Evolutionary conservation across 345 rosid genomes (phyloP).

Genomic region (Mallotus nudiflorus): DNA sequence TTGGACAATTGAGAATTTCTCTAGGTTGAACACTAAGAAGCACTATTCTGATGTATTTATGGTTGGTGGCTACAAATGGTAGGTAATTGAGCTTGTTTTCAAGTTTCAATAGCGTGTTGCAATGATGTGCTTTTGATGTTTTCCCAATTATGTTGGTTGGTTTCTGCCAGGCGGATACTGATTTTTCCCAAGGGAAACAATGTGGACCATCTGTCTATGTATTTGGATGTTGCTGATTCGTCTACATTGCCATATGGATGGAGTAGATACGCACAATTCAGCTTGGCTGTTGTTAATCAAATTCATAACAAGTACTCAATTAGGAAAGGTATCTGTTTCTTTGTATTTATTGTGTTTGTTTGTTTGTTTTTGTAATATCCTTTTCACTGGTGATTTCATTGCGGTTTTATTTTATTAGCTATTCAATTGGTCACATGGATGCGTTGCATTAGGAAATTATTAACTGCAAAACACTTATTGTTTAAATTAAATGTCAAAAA

Average conservation of each 20-base stretch:
- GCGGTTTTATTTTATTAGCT: neutral
- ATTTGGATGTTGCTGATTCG: constrained; percentile 93
- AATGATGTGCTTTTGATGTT: neutral
- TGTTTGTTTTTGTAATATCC: neutral
- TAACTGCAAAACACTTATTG: neutral
- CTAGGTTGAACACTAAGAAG: constrained; percentile 72
- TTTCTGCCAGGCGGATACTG: constrained; percentile 73
- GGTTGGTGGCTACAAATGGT: constrained; percentile 96
- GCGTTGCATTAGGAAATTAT: neutral
- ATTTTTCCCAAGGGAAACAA: constrained; percentile 89
- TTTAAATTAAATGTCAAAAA: neutral
- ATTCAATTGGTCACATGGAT: neutral
- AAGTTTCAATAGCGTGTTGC: neutral
- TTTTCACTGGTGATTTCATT: neutral
- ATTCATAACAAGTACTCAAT: constrained; percentile 63
- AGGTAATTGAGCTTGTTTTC: constrained; percentile 9
- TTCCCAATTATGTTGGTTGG: constrained; percentile 13
- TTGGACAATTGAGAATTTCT: constrained; percentile 77
- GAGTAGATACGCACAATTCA: constrained; percentile 94
- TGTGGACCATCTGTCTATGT: constrained; percentile 92
- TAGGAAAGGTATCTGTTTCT: constrained; percentile 74
- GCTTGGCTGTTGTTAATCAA: constrained; percentile 85
- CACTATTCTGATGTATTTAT: constrained; percentile 71
- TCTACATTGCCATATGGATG: constrained; percentile 78
- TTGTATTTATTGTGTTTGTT: neutral